Evolutionary conservation across 2,329 filamentous ascomycete genomes (phyloP).

Genomic region (Pseudophaeomoniella oleicola): DNA sequence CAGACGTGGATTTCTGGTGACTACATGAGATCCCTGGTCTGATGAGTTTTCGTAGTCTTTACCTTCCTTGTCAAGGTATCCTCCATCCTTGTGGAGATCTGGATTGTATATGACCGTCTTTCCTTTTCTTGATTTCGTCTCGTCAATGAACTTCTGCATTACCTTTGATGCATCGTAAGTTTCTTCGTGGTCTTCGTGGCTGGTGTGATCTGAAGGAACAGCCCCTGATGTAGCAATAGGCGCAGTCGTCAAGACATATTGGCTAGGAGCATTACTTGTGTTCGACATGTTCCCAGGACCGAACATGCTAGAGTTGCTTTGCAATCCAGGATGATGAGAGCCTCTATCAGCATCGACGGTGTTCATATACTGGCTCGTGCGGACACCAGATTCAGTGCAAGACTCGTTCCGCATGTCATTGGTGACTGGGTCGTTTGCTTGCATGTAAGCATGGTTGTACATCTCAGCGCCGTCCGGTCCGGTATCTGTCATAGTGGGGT

Average conservation of each 20-base stretch:
- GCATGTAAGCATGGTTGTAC: constrained; percentile 2
- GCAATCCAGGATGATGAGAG: no score
- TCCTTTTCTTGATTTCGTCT: constrained; percentile 7
- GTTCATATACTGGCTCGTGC: background rate
- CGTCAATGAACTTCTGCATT: constrained; percentile 12
- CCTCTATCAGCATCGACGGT: background rate
- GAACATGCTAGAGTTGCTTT: background rate
- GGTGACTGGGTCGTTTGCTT: background rate
- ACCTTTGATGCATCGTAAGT: constrained; percentile 9
- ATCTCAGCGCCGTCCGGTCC: no score
- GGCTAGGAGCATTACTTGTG: background rate
- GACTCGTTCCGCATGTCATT: no score
- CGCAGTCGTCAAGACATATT: background rate
- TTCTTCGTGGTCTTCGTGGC: background rate
- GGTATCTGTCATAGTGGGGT: no score
- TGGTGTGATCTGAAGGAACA: background rate
- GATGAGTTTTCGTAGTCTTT: background rate
- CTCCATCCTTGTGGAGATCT: constrained; percentile 5
- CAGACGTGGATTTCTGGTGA: background rate
- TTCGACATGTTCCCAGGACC: background rate
- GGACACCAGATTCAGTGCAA: no score
- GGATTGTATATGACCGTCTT: constrained; percentile 12
- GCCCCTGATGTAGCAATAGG: background rate
- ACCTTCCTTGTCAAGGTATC: background rate
- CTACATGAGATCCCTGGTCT: background rate